Evolutionary conservation across 1,284 basidiomycete genomes (phyloP).

Genomic region (Moesziomyces globuligerus): DNA sequence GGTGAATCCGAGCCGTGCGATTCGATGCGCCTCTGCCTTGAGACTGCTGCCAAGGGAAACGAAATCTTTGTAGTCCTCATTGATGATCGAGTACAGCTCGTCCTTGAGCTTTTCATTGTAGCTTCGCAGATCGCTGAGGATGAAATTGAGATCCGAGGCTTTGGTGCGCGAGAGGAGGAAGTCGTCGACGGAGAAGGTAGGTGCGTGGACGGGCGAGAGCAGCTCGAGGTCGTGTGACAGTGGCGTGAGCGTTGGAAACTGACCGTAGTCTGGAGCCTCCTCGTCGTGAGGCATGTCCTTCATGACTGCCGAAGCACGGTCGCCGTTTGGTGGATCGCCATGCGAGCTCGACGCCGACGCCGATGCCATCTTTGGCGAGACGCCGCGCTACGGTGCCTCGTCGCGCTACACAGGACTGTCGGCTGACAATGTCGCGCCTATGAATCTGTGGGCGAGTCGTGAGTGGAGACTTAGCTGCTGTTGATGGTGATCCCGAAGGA

Average conservation of each 20-base stretch:
- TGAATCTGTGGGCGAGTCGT: neutral
- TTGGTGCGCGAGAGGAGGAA: conserved; percentile 88
- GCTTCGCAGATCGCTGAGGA: conserved; percentile 84
- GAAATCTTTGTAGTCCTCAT: conserved; percentile 97
- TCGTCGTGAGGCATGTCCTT: conserved; percentile 5
- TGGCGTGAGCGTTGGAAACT: conserved; percentile 77
- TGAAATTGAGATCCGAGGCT: conserved; percentile 82
- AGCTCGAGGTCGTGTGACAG: conserved; percentile 82
- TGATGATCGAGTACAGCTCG: conserved; percentile 92
- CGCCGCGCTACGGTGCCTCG: neutral
- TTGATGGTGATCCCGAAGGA: no score
- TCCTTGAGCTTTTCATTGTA: conserved; percentile 86
- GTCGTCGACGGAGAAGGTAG: conserved; percentile 80
- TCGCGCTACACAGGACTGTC: neutral
- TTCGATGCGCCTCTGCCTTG: conserved; percentile 41
- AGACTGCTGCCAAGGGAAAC: conserved; percentile 79
- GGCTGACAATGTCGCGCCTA: neutral
- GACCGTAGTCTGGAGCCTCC: conserved; percentile 1
- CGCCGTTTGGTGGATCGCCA: conserved; percentile 3
- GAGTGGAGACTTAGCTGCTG: neutral
- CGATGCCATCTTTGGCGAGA: neutral
- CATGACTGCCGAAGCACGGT: conserved; percentile 3
- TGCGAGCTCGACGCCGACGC: conserved; percentile 9
- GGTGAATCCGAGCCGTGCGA: conserved; percentile 39
- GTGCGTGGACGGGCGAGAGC: conserved; percentile 72